phyloP scores from a whole-genome alignment of 257 asterid genomes.

The Primulina tabacum region DNA sequence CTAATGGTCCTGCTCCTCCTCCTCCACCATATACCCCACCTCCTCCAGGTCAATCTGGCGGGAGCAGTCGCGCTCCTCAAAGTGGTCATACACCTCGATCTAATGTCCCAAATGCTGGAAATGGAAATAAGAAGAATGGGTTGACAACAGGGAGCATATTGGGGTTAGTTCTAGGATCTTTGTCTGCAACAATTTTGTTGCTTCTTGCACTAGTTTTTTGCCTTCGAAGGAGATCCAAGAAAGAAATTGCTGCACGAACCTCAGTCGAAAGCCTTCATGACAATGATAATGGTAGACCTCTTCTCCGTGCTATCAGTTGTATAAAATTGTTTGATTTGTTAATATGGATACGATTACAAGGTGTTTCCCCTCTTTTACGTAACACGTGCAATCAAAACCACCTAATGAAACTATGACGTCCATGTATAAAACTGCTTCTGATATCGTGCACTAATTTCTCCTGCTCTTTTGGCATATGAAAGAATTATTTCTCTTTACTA shows the following conservation, averaged over 20 bases:
- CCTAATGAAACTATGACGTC: constrained; percentile 2
- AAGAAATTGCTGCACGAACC: constrained; percentile 73
- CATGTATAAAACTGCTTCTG: constrained; percentile 20
- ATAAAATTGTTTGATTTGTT: constrained; percentile 2
- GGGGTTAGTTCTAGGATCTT: constrained; percentile 80
- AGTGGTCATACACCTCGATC: constrained; percentile 48
- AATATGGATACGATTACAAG: constrained; percentile 1
- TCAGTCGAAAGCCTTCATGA: constrained; percentile 58
- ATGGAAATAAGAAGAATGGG: constrained; percentile 49
- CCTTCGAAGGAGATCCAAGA: constrained; percentile 55
- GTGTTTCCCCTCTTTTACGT: constrained; percentile 7
- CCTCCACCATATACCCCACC: constrained; percentile 86
- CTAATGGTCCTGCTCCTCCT: constrained; percentile 92
- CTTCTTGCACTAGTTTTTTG: constrained; percentile 61
- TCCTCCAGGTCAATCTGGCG: constrained; percentile 69
- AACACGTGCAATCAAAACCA: constrained; percentile 7
- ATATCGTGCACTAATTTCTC: background rate
- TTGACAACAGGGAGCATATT: constrained; percentile 66
- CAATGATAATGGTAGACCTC: constrained; percentile 49
- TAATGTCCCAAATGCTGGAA: constrained; percentile 32
- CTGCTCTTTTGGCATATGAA: background rate
- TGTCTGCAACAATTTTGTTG: constrained; percentile 41
- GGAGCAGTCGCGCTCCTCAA: constrained; percentile 40
- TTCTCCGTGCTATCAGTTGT: constrained; percentile 12
- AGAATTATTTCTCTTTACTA: background rate